Conservation (phyloP, 1,284 basidiomycete genomes). For the Bondarzewia mesenterica region DNA sequence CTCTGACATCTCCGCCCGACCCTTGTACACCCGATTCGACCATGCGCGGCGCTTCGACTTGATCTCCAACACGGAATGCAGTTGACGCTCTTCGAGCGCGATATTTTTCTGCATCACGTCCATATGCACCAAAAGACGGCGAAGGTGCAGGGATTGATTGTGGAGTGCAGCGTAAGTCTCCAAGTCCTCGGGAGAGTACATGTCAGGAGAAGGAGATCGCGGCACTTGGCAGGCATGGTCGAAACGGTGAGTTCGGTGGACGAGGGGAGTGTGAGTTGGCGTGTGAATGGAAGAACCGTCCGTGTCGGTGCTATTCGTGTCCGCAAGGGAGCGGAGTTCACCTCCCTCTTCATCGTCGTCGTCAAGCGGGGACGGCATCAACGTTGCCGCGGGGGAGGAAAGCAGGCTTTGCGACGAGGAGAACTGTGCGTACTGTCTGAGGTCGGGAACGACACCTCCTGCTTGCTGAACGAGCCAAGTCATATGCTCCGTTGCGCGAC, state of each 20-base stretch:
- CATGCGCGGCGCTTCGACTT: constrained; percentile 46
- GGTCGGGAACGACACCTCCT: constrained; percentile 23
- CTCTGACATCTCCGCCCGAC: constrained; percentile 20
- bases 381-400: constrained; percentile 5
- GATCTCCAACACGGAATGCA: constrained; percentile 39
- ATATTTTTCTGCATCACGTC: constrained; percentile 28
- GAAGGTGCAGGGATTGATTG: constrained; percentile 30
- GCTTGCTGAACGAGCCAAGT: constrained; percentile 34
- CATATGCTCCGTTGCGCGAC: constrained; percentile 39
- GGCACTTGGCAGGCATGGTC: background rate
- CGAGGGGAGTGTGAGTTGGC: constrained; percentile 24
- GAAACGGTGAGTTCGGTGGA: constrained; percentile 15
- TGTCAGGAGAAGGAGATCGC: constrained; percentile 7
- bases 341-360: constrained; percentile 28
- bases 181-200: constrained; percentile 18
- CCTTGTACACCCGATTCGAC: constrained; percentile 34
- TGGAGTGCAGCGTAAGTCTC: constrained; percentile 30
- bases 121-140: constrained; percentile 29
- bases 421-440: constrained; percentile 6
- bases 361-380: constrained; percentile 13
- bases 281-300: constrained; percentile 53
- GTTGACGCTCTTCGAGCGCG: constrained; percentile 28
- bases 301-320: constrained; percentile 32
- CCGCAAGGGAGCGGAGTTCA: constrained; percentile 16
- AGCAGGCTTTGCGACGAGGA: constrained; percentile 5